These are phyloP conservation scores for Quercus lobata DNA, from an alignment of 331 rosid species.

Conservation along the genomic window DNA sequence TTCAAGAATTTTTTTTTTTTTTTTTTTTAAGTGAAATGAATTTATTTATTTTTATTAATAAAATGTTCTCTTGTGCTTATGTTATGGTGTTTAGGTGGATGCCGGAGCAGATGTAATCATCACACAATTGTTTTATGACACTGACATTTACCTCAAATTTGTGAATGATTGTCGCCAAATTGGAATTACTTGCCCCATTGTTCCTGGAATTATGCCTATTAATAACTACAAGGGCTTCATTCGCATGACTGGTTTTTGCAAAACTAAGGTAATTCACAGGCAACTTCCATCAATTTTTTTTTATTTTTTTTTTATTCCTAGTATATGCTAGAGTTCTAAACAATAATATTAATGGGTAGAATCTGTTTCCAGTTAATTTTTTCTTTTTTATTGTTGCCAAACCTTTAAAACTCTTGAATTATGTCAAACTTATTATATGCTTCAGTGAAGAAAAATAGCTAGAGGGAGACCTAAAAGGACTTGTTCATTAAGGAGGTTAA, in stretches of 20 bases:
- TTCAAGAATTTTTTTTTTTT: no score
- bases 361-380: no score
- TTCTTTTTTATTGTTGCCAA: no score
- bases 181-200: constrained; percentile 93
- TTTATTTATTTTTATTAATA: background rate
- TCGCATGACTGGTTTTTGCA: constrained; percentile 98
- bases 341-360: background rate
- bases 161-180: constrained; percentile 95
- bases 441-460: no score
- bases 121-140: constrained; percentile 90
- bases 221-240: constrained; percentile 92
- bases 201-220: constrained; percentile 98
- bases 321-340: background rate
- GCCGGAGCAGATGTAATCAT: constrained; percentile 94
- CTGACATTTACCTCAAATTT: constrained; percentile 87
- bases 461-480: no score
- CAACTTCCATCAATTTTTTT: no score
- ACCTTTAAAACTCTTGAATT: background rate
- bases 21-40: no score
- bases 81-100: constrained; percentile 49
- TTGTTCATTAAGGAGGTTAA: no score
- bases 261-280: constrained; percentile 61
- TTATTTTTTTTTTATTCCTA: no score
- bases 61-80: constrained; percentile 2
- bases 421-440: background rate